Evolutionary conservation across 1,139 yeast species (phyloP).

Genomic region (Magnusiomyces tetraspermus): DNA sequence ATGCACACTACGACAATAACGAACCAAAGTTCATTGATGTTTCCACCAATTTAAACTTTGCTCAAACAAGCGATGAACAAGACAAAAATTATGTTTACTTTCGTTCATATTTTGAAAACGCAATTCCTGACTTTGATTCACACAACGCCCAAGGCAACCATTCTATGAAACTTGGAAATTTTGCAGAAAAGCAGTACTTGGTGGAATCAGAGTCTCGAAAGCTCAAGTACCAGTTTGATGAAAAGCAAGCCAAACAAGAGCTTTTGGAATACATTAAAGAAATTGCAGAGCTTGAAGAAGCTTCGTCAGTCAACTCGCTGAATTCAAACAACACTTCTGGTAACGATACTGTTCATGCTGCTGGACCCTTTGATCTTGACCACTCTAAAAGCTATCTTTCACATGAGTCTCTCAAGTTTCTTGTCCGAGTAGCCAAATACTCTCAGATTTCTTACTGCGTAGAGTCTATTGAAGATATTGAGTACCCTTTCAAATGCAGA

Average conservation of each 20-base stretch:
- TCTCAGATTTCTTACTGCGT: constrained; percentile 17
- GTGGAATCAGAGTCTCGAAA: not conserved
- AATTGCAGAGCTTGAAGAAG: not conserved
- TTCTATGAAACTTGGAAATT: not conserved
- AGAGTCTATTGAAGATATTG: constrained; percentile 13
- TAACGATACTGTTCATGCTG: not conserved
- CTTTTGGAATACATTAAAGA: not conserved
- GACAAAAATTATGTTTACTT: not conserved
- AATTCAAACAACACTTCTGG: too few species aligned
- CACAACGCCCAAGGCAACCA: not conserved
- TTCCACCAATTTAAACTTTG: too few species aligned
- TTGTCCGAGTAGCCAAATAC: constrained; percentile 14
- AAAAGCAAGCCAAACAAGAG: not conserved
- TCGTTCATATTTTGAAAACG: not conserved
- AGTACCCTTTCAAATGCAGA: constrained; percentile 14
- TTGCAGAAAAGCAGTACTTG: not conserved
- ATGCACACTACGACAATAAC: too few species aligned
- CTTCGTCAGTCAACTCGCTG: not conserved
- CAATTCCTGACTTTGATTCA: not conserved
- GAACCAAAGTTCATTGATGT: too few species aligned
- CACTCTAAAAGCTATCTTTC: constrained; percentile 7
- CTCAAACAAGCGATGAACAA: too few species aligned
- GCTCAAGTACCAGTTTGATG: not conserved
- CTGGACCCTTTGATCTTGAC: not conserved
- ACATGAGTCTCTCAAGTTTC: constrained; percentile 12